Conservation (phyloP, 148 eudicot genomes). For the Rhododendron griersonianum region DNA sequence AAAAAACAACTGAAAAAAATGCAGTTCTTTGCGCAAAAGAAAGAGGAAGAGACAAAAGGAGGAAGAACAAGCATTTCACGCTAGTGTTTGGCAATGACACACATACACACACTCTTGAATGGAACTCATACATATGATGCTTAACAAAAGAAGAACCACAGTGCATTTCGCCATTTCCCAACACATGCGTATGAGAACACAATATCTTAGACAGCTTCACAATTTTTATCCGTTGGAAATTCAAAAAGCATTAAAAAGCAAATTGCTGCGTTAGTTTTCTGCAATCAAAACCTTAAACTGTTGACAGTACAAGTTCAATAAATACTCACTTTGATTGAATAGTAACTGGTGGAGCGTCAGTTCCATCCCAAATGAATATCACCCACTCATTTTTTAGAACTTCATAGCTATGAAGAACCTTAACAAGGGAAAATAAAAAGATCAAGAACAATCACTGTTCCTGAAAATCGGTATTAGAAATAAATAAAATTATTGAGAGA, state of each 20-base stretch:
- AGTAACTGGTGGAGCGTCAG: conserved; percentile 60
- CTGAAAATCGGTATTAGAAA: neutral
- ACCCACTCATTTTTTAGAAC: conserved; percentile 48
- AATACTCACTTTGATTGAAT: conserved; percentile 54
- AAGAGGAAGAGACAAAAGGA: neutral
- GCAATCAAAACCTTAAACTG: neutral
- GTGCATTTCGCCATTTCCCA: neutral
- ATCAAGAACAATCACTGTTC: neutral
- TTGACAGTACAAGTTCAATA: neutral
- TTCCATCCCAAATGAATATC: conserved; percentile 93
- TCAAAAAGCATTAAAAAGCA: neutral
- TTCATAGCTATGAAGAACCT: conserved; percentile 66
- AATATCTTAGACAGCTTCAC: neutral
- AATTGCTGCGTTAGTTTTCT: neutral
- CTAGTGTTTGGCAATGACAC: neutral
- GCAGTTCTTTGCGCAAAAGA: neutral
- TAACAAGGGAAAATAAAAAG: conserved; percentile 8
- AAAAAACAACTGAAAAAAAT: neutral
- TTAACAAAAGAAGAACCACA: neutral
- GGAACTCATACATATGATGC: neutral
- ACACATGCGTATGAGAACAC: neutral
- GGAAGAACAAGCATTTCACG: neutral
- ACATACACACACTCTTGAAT: neutral
- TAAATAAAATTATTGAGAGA: neutral
- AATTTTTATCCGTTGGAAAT: neutral